These are phyloP conservation scores for Venturia pyrina DNA, from an alignment of 2,329 filamentous ascomycete species.

Conservation along the genomic window DNA sequence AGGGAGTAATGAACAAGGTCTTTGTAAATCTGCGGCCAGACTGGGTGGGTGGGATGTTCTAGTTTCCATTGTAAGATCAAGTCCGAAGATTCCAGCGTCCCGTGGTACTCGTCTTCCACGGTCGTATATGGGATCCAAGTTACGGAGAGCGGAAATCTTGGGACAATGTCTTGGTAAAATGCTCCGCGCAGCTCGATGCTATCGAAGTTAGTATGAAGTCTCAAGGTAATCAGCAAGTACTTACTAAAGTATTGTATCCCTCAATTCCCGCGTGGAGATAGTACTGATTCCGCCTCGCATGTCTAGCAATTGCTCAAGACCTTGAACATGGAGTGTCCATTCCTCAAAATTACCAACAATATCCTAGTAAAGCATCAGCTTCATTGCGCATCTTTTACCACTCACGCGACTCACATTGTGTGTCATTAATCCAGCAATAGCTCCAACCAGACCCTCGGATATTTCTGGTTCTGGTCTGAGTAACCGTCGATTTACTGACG, in stretches of 20 bases:
- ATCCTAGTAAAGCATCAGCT: neutral
- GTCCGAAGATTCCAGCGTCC: neutral
- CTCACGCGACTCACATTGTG: neutral
- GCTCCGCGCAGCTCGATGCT: conserved; percentile 22
- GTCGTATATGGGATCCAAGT: conserved; percentile 21
- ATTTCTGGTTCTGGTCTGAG: neutral
- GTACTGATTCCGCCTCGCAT: neutral
- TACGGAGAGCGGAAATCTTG: conserved; percentile 19
- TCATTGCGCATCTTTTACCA: neutral
- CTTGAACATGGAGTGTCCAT: neutral
- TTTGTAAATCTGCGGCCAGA: conserved; percentile 26
- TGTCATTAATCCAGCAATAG: neutral
- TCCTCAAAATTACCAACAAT: conserved; percentile 2
- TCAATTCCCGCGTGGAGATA: neutral
- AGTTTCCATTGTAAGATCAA: conserved; percentile 46
- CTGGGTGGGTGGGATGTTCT: conserved; percentile 47
- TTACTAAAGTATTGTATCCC: neutral
- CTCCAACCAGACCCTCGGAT: neutral
- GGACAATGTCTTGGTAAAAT: conserved; percentile 22
- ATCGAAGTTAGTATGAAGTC: neutral
- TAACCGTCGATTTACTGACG: neutral
- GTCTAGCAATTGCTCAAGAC: neutral
- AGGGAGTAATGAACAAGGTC: conserved; percentile 2
- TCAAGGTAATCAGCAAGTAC: neutral
- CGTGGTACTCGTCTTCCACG: conserved; percentile 35